Evolutionary conservation across 176 grass and related monocot genomes (phyloP), one percentile per base, ranked within the genome.

Genomic region (Panicum miliaceum): DNA sequence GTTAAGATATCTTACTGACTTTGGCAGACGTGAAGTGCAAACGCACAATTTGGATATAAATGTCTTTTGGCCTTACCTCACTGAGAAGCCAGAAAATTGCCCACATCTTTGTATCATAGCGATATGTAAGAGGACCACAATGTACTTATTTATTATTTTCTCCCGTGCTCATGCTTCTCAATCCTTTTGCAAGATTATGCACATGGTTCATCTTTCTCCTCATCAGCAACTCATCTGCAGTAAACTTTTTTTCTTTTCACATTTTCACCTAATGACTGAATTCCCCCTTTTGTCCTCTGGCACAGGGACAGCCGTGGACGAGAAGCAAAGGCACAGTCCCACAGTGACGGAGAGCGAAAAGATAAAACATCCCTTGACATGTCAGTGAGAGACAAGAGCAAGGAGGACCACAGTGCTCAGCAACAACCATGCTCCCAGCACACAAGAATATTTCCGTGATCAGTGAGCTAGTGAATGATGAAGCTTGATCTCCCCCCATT

Each of bases 281-380:
- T 35, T 10, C 0, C 16, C 25, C 42, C 1, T 34, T 20, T 82
- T 64, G 22, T 73, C 47, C 19, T 50, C 18, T 12, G 81, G 72
- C 58, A 73, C 40, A 47, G 15, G 64, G 7, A 54, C 64, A 81
- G 41, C 38, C 68, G 52, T 72, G 68, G 54, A 47, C 26, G 35
- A 64, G 69, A 83, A 83, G 81, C 81, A 74, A 74, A 83, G 42
- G 29, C n/a, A 62, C 57, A 53, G 43, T 66, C 64, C 32, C 38
- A 79, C 27, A 72, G 14, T 4, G 54, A 80, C 15, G 22, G 40
- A 45, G 12, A 45, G 1, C 9, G 19, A 51, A 42, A 75, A 26
- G 70, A 29, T 9, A 56, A 67, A 59, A 8, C 42, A 53, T 56
- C 15, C 32, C 64, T 74, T 37, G n/a, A 68, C 57, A 68, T 59